Percentiles rank a stretch among this genome's conserved stretches.
phyloP scores from a whole-genome alignment of 176 grass and related monocot species.

The Oryza meyeriana region DNA sequence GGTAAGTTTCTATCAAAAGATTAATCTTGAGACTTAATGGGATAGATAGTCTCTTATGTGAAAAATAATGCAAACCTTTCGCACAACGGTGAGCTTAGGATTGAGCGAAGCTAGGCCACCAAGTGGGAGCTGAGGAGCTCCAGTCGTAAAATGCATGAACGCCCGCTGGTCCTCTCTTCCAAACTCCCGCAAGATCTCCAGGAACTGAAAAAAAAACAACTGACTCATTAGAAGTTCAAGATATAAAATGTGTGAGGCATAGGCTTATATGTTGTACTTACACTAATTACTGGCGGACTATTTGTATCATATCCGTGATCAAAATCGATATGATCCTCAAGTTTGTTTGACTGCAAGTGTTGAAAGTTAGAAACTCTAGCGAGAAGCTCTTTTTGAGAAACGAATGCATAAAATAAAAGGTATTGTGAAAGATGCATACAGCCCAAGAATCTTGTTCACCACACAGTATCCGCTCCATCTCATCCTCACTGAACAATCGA shows the following conservation, averaged over 20 bases:
- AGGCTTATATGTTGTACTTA: conserved; percentile 23
- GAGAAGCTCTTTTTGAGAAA: background rate
- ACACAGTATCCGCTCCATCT: conserved; percentile 68
- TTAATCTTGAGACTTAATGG: background rate
- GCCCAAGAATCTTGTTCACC: conserved; percentile 63
- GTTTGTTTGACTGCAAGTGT: conserved; percentile 43
- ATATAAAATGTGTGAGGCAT: background rate
- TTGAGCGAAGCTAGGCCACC: conserved; percentile 60
- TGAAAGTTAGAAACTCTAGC: conserved; percentile 17
- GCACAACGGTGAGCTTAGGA: conserved; percentile 59
- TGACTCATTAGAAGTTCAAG: background rate
- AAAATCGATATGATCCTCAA: conserved; percentile 59
- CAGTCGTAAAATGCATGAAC: conserved; percentile 64
- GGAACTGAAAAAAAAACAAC: conserved; percentile 35
- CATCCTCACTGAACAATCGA: conserved; percentile 55
- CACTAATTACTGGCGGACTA: conserved; percentile 39
- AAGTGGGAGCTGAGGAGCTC: conserved; percentile 59
- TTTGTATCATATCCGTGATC: conserved; percentile 50
- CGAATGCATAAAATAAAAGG: background rate
- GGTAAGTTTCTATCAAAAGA: conserved; percentile 6
- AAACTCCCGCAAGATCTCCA: conserved; percentile 61
- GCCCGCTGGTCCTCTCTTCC: conserved; percentile 51
- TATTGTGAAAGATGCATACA: conserved; percentile 38
- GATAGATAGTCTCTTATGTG: background rate
- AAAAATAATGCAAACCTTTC: conserved; percentile 47